Evolutionary conservation across 441 rosid species (phyloP).

Genomic region (Theobroma grandiflorum): DNA sequence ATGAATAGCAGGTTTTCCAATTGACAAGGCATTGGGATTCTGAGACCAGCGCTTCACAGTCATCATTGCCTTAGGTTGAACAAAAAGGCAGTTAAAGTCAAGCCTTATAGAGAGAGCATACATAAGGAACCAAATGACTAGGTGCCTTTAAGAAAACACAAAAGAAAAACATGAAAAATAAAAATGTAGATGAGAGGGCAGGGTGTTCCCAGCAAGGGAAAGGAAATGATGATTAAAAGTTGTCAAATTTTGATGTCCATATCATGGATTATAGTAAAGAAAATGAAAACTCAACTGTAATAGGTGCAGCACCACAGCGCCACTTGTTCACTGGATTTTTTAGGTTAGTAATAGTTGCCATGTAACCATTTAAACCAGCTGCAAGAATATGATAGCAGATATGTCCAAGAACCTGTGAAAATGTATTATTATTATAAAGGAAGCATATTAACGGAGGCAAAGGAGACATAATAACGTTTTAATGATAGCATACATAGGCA

Average conservation of each 20-base stretch:
- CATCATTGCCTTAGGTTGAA: constrained; percentile 82
- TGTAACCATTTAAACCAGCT: constrained; percentile 96
- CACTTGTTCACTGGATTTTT: constrained; percentile 96
- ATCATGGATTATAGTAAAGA: not conserved
- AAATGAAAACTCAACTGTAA: constrained; percentile 62
- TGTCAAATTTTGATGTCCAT: not conserved
- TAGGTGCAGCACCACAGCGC: constrained; percentile 98
- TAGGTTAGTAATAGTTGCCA: constrained; percentile 95
- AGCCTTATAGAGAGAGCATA: not conserved
- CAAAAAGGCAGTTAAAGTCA: constrained; percentile 15
- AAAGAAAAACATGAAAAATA: not conserved
- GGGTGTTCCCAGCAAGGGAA: not conserved
- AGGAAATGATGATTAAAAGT: not conserved
- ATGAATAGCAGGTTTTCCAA: constrained; percentile 95
- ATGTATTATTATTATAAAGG: constrained; percentile 11
- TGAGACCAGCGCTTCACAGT: constrained; percentile 95
- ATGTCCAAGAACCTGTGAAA: constrained; percentile 90
- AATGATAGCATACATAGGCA: constrained; percentile 75
- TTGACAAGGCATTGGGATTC: constrained; percentile 70
- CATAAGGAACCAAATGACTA: not conserved
- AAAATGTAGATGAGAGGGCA: not conserved
- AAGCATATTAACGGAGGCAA: not conserved
- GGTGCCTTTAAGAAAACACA: not conserved
- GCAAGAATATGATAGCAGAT: constrained; percentile 93
- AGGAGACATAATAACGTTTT: not conserved